Evolutionary conservation across 257 asterid species (phyloP), one percentile per base, ranked within the genome.

Genomic region (Przewalskia tangutica): DNA sequence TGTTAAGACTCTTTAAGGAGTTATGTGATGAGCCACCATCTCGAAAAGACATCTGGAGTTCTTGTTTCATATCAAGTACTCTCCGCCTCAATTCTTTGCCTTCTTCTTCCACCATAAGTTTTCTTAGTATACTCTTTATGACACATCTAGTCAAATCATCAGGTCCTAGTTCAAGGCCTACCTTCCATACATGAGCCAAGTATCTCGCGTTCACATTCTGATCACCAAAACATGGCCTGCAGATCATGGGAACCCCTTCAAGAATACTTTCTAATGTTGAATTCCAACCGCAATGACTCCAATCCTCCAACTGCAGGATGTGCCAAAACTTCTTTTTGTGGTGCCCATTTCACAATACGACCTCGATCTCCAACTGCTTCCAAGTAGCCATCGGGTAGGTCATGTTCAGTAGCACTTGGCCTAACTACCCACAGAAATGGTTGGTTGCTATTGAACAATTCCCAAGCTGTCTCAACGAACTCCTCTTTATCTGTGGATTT

Each of bases 381-480:
- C 40, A 40, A 20, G 54, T 82, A 82, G 7, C 58, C 82, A 4
- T 81, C 34, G 0, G 87, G 87, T n/a, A 87, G 51, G 23, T 20
- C 44, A 16, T 18, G 46, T 17, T 84, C 87, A 4, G 70, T 65
- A 9, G 81, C 64, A 16, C 88, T 88, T 8, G 90, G 87, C 27
- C 91, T 87, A 73, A 90, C 82, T 46, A 86, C 96, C 94, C 92
- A 90, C 46, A 90, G 12, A 48, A 90, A 88, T 0, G 88, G 88
- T 53, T 81, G 87, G 79, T 38, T 84, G 11, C 91, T 86, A 2
- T 82, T 82, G 9, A 85, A 90, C 34, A 90, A 42, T 11, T 91
- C 96, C 90, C 88, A 85, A 27, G 92, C 95, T 11, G 83, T 84
- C 70, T 91, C 93, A 0, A 7, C 13, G 0, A 89, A 38, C 40